These are phyloP conservation scores for Colletotrichum zoysiae DNA, from an alignment of 2,329 filamentous ascomycete species.

Conservation along the genomic window DNA sequence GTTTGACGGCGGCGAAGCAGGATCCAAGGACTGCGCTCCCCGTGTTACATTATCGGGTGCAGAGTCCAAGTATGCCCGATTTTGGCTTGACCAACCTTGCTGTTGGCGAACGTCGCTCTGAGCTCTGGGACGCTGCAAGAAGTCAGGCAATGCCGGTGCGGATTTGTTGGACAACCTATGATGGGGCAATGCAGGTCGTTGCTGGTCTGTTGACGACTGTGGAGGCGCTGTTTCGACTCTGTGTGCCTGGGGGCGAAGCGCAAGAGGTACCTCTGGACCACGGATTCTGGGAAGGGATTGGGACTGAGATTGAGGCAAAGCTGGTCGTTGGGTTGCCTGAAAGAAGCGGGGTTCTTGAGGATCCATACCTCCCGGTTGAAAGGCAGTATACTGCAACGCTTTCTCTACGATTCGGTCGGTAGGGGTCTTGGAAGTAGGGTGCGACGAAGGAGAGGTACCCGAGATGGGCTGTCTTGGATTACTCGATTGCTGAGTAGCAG, in stretches of 20 bases:
- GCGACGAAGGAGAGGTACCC: not conserved
- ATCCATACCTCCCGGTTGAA: constrained; percentile 9
- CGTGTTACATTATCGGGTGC: not conserved
- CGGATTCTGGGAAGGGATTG: constrained; percentile 4
- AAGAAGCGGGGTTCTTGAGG: not conserved
- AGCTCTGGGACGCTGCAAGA: constrained; percentile 17
- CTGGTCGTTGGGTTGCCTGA: not conserved
- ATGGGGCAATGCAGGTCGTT: not conserved
- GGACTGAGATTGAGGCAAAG: not conserved
- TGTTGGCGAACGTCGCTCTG: constrained; percentile 2
- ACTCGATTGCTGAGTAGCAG: not conserved
- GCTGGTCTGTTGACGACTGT: not conserved
- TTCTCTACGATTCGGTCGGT: not conserved
- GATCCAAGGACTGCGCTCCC: not conserved
- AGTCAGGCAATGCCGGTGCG: constrained; percentile 3
- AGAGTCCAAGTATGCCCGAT: not conserved
- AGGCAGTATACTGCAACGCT: constrained; percentile 2
- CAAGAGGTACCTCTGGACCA: not conserved
- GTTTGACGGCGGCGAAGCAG: not conserved
- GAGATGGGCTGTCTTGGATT: not conserved
- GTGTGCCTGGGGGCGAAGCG: constrained; percentile 14
- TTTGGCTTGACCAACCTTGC: not conserved
- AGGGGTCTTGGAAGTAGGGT: not conserved
- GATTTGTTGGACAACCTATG: not conserved
- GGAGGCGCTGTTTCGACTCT: constrained; percentile 30